Evolutionary conservation across 1,139 yeast genomes (phyloP).

Genomic region (Meyerozyma guilliermondii): DNA sequence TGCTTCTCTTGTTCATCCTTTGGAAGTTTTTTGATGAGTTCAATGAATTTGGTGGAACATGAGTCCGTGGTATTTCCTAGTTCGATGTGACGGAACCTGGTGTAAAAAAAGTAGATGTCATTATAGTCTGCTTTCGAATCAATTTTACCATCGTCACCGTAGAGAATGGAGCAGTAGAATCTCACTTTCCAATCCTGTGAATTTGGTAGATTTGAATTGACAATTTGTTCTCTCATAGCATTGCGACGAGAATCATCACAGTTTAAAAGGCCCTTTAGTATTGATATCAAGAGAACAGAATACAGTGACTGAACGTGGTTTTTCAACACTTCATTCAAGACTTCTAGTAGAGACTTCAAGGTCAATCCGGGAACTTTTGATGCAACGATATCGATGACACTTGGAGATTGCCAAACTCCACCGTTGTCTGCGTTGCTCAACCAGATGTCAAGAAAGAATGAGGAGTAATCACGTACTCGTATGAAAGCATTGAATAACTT

Average conservation of each 20-base stretch:
- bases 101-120: constrained; percentile 24
- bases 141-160: constrained; percentile 29
- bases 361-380: constrained; percentile 40
- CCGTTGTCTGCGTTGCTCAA: constrained; percentile 22
- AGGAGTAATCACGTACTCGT: constrained; percentile 54
- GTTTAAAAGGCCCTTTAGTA: background rate
- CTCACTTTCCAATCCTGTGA: constrained; percentile 39
- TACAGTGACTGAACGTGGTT: background rate
- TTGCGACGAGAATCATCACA: background rate
- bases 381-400: constrained; percentile 34
- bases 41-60: constrained; percentile 20
- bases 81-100: constrained; percentile 47
- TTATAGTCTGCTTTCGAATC: constrained; percentile 4
- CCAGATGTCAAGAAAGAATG: constrained; percentile 48
- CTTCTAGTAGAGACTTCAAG: constrained; percentile 10
- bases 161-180: constrained; percentile 44
- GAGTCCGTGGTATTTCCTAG: constrained; percentile 14
- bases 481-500: constrained; percentile 44
- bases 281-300: background rate
- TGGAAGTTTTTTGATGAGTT: constrained; percentile 11
- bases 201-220: background rate
- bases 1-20: constrained; percentile 7
- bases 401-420: constrained; percentile 21
- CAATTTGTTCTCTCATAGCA: background rate
- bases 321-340: background rate